Percentiles rank a stretch among this genome's conserved stretches.
These are phyloP conservation scores for Mycosphaerella arachidis DNA, from an alignment of 2,329 filamentous ascomycete genomes.

Conservation along the genomic window DNA sequence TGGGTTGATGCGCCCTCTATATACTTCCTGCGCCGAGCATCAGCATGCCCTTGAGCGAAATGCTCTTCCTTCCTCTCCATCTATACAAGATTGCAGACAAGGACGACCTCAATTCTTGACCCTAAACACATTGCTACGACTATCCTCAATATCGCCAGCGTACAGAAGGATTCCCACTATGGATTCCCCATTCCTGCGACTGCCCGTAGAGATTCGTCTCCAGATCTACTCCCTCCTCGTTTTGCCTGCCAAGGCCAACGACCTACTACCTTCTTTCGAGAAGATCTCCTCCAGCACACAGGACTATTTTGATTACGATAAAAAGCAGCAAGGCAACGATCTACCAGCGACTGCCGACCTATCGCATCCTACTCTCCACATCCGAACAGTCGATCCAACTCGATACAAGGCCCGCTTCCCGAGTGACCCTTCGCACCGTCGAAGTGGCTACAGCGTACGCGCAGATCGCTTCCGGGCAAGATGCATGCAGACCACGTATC, in stretches of 20 bases:
- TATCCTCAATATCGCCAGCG: slow-evolving; percentile 10
- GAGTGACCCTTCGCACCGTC: slow-evolving; percentile 23
- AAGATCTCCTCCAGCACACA: slow-evolving; percentile 33
- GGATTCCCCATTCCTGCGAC: slow-evolving; percentile 36
- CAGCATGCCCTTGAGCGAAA: slow-evolving; percentile 8
- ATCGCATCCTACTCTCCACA: slow-evolving; percentile 34
- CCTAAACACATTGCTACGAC: slow-evolving; percentile 11
- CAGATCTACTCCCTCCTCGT: slow-evolving; percentile 45
- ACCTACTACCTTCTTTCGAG: slow-evolving; percentile 31
- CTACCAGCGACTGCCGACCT: slow-evolving; percentile 15
- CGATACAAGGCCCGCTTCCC: slow-evolving; percentile 25
- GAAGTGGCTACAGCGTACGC: slow-evolving; percentile 39
- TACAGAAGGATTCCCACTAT: slow-evolving; percentile 2
- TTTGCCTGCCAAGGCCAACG: slow-evolving; percentile 30
- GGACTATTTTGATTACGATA: slow-evolving; percentile 42
- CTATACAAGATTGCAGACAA: neutral
- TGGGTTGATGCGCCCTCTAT: slow-evolving; percentile 16
- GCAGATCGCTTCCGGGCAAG: slow-evolving; percentile 41
- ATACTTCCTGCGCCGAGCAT: slow-evolving; percentile 25
- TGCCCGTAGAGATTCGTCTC: slow-evolving; percentile 45
- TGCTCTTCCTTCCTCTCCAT: neutral
- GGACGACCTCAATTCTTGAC: slow-evolving; percentile 12
- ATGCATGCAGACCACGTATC: slow-evolving; percentile 53
- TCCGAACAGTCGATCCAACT: slow-evolving; percentile 43
- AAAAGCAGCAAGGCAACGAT: slow-evolving; percentile 19